These are phyloP conservation scores for Diaporthe vexans DNA, from an alignment of 2,329 filamentous ascomycete genomes.

Conservation along the genomic window DNA sequence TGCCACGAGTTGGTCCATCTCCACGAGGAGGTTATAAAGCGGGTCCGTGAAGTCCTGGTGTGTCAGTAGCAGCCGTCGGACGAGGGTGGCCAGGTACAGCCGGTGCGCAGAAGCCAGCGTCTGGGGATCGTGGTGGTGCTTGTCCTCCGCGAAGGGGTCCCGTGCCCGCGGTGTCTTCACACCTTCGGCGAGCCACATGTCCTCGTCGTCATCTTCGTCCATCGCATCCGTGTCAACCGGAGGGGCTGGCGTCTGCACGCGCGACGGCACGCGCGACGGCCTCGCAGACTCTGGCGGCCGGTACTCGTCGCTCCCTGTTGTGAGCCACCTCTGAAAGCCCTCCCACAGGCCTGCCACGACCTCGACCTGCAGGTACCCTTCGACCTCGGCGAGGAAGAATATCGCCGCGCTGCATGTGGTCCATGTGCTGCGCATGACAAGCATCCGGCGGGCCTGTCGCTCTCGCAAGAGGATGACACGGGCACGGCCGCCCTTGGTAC, in stretches of 20 bases:
- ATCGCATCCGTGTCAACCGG: slow-evolving; percentile 19
- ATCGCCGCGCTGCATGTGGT: slow-evolving; percentile 88
- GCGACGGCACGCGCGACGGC: slow-evolving; percentile 30
- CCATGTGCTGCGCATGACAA: slow-evolving; percentile 86
- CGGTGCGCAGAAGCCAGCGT: slow-evolving; percentile 85
- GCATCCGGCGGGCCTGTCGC: slow-evolving; percentile 73
- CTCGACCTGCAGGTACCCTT: slow-evolving; percentile 90
- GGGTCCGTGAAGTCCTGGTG: slow-evolving; percentile 73
- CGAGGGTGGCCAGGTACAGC: slow-evolving; percentile 79
- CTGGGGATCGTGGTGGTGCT: slow-evolving; percentile 81
- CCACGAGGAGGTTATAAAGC: slow-evolving; percentile 76
- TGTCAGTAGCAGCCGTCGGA: slow-evolving; percentile 76
- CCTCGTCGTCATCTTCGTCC: slow-evolving; percentile 49
- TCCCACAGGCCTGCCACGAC: slow-evolving; percentile 86
- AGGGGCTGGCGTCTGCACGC: slow-evolving; percentile 25
- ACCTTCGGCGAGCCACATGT: slow-evolving; percentile 58
- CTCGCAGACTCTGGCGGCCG: slow-evolving; percentile 42
- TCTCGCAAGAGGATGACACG: slow-evolving; percentile 73
- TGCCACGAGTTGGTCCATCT: slow-evolving; percentile 86
- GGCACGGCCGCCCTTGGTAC: slow-evolving; percentile 70
- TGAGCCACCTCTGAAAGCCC: slow-evolving; percentile 83
- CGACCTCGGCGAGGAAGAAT: slow-evolving; percentile 90
- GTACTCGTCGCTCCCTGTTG: slow-evolving; percentile 56
- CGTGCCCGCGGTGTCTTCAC: slow-evolving; percentile 41
- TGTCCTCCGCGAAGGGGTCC: slow-evolving; percentile 43